Evolutionary conservation across 1,284 basidiomycete species (phyloP).

Genomic region (Austroboletus novae-zelandiae): DNA sequence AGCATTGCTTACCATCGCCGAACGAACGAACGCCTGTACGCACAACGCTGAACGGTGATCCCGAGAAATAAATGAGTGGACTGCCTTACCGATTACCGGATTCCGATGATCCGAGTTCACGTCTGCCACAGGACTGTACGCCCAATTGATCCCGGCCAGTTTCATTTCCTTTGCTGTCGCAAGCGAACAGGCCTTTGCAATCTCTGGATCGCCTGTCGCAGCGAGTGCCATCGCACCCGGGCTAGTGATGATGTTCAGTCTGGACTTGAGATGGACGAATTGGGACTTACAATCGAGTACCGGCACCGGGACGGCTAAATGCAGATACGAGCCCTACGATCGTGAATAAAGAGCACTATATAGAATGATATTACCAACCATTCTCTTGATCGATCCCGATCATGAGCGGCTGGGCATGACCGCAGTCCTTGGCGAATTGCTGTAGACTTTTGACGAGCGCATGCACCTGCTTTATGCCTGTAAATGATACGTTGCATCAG

Average conservation of each 20-base stretch:
- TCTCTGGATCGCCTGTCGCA: constrained; percentile 46
- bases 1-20: constrained; percentile 51
- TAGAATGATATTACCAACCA: constrained; percentile 35
- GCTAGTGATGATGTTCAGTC: constrained; percentile 34
- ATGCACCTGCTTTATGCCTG: constrained; percentile 53
- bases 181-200: constrained; percentile 46
- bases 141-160: constrained; percentile 66
- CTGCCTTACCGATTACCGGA: constrained; percentile 60
- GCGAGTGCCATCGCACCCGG: constrained; percentile 73
- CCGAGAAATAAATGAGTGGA: not conserved
- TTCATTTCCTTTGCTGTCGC: constrained; percentile 57
- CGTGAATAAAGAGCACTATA: not conserved
- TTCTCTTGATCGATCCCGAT: constrained; percentile 75
- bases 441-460: constrained; percentile 50
- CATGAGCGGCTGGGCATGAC: constrained; percentile 54
- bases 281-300: constrained; percentile 58
- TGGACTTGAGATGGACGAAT: not conserved
- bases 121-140: constrained; percentile 66
- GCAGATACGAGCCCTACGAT: constrained; percentile 59
- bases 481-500: not conserved
- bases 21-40: constrained; percentile 62
- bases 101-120: constrained; percentile 65
- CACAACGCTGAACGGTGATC: constrained; percentile 1
- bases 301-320: constrained; percentile 48
- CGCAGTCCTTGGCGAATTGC: constrained; percentile 50